Percentiles rank a stretch among this genome's conserved stretches.
These are phyloP conservation scores for Teratosphaeria pseudoeucalypti DNA, from an alignment of 2,329 filamentous ascomycete species.

Conservation along the genomic window DNA sequence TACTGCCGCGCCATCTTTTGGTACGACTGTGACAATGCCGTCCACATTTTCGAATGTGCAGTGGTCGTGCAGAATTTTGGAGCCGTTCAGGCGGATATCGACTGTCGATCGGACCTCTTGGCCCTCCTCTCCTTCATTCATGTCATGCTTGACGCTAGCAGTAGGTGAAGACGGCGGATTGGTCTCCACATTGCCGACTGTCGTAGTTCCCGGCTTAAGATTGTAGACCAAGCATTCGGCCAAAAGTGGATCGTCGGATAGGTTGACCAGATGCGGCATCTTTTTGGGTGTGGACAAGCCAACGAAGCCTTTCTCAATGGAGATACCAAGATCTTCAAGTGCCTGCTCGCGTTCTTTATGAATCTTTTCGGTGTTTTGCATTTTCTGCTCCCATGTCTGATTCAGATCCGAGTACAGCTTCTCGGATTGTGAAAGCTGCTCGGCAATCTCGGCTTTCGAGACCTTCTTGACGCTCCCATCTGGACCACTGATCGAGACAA, in stretches of 20 bases:
- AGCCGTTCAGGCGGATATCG: slow-evolving; percentile 88
- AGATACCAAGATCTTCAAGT: slow-evolving; percentile 92
- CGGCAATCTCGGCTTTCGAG: slow-evolving; percentile 94
- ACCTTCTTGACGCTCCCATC: slow-evolving; percentile 90
- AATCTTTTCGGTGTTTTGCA: slow-evolving; percentile 89
- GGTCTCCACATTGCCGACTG: slow-evolving; percentile 86
- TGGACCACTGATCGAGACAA: slow-evolving; percentile 80
- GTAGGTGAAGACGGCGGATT: slow-evolving; percentile 38
- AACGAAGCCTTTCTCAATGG: slow-evolving; percentile 96
- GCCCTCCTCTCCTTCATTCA: neutral
- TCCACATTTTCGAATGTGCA: slow-evolving; percentile 91
- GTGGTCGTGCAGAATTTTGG: slow-evolving; percentile 83
- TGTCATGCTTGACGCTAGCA: neutral
- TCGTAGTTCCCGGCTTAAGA: slow-evolving; percentile 86
- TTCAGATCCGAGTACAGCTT: slow-evolving; percentile 94
- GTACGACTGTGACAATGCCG: slow-evolving; percentile 83
- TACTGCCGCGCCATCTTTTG: slow-evolving; percentile 82
- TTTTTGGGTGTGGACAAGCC: slow-evolving; percentile 94
- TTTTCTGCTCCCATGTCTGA: slow-evolving; percentile 96
- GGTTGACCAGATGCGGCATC: slow-evolving; percentile 96
- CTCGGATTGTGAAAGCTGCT: slow-evolving; percentile 91
- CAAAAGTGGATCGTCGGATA: slow-evolving; percentile 70
- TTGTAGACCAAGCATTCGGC: slow-evolving; percentile 98
- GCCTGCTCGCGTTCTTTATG: slow-evolving; percentile 95
- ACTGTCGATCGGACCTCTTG: slow-evolving; percentile 36